phyloP scores from a whole-genome alignment of 305 asterid species.

The Fraxinus paxiana region DNA sequence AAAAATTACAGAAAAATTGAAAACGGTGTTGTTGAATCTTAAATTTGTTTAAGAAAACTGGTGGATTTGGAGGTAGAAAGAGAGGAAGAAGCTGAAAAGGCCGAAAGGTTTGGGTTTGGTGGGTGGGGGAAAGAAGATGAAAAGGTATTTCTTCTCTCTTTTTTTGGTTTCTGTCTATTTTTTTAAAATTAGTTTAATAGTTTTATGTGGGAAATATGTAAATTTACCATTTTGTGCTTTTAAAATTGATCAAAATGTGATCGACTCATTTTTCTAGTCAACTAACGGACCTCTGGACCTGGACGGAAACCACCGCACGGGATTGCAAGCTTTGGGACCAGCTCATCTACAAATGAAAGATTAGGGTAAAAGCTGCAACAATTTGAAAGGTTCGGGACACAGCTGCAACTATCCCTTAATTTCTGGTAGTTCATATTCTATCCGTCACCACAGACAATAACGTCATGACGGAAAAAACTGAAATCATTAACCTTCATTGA shows the following conservation, averaged over 20 bases:
- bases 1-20: not conserved
- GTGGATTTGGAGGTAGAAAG: not conserved
- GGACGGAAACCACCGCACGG: not conserved
- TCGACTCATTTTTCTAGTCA: not conserved
- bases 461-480: not conserved
- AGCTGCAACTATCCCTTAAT: not conserved
- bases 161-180: too few species aligned
- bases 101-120: not conserved
- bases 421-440: not conserved
- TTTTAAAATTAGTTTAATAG: not conserved
- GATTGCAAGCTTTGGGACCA: not conserved
- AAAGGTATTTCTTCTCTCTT: not conserved
- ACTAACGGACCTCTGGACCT: not conserved
- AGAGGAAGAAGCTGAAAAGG: not conserved
- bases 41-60: not conserved
- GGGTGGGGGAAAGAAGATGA: not conserved
- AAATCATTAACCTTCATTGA: slow-evolving; percentile 12
- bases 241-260: not conserved
- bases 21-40: not conserved
- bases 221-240: not conserved
- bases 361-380: not conserved
- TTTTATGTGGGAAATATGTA: not conserved
- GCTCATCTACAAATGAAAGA: not conserved
- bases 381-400: not conserved
- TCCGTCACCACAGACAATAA: not conserved